Conservation (phyloP, 2,329 filamentous ascomycete species). For the Pyrenophora graminea region DNA sequence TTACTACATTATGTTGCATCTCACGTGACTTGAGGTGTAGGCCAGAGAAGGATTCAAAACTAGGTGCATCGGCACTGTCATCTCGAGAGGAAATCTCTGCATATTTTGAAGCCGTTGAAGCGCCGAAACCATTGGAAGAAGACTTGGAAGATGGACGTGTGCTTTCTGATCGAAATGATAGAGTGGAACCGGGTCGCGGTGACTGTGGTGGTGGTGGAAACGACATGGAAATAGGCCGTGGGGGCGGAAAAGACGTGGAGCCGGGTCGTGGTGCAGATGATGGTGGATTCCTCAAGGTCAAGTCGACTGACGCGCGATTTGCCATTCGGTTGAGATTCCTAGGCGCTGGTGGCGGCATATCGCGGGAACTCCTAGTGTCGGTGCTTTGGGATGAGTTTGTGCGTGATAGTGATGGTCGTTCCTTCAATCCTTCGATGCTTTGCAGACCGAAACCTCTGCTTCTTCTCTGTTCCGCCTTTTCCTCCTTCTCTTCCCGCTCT, state of each 20-base stretch:
- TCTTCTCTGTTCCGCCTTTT: constrained; percentile 49
- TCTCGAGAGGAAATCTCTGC: constrained; percentile 38
- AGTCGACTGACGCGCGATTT: constrained; percentile 23
- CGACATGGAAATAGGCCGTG: constrained; percentile 14
- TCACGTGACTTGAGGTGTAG: constrained; percentile 82
- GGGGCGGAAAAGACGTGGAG: neutral
- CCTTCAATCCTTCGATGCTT: constrained; percentile 32
- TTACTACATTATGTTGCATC: constrained; percentile 78
- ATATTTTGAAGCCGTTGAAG: constrained; percentile 33
- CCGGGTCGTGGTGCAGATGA: constrained; percentile 22
- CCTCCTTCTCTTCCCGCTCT: constrained; percentile 51
- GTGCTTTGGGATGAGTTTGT: constrained; percentile 35
- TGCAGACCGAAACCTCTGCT: constrained; percentile 48
- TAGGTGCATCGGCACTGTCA: constrained; percentile 56
- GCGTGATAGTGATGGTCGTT: constrained; percentile 29
- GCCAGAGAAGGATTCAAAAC: constrained; percentile 80
- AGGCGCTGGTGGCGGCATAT: constrained; percentile 20
- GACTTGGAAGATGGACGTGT: constrained; percentile 29
- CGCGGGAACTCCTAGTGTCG: constrained; percentile 24
- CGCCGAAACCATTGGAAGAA: constrained; percentile 26
- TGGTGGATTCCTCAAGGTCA: constrained; percentile 1
- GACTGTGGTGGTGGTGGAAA: constrained; percentile 5
- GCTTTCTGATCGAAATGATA: constrained; percentile 25
- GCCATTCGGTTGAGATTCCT: constrained; percentile 20
- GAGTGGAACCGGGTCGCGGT: constrained; percentile 28